Evolutionary conservation across 108 stramenopile genomes (phyloP), one percentile per base, ranked within the genome.

Genomic region (Fistulifera solaris): DNA sequence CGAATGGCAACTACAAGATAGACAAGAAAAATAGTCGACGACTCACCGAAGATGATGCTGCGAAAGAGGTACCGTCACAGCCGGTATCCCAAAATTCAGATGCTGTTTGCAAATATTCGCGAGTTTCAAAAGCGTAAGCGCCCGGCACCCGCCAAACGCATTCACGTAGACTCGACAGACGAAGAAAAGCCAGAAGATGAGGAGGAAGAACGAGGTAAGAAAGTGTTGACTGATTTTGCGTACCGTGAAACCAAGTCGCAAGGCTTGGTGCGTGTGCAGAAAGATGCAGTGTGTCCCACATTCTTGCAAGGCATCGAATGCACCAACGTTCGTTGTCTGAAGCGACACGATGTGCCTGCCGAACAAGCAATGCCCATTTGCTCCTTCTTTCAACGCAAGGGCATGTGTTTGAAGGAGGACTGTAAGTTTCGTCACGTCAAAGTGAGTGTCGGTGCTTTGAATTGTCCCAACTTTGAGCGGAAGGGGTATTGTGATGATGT

Each of bases 401-500:
- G 87, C 6, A 74, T 80, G 68, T 88, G 87, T 59, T 58, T 73
- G 21, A 79, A 71, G 58, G 83, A 76, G n/a, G 62, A 67, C 35
- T 88, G 87, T 60, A 53, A 56, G 23, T 88, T 84, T 60, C 75
- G 78, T 22, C 87, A 88, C 58, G 75, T 87, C 41, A 87, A 87
- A 58, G 61, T 83, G 13, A 73, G 72, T 28, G 58, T 59, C 40
- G 67, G 59, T 48, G 80, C 79, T 24, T 65, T 66, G 19, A 62
- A 66, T 41, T 87, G 85, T 73, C 81, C 85, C 18, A 63, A 43
- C 19, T 87, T 87, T 76, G 56, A 59, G 17, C 58, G 42, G 21
- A 52, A 75, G 52, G 82, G 86, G 17, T 81, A 72, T 67, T 83
- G 82, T 28, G 72, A 77, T 46, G 67, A 81, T 55, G 24, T 31